Conservation (phyloP, 306 rosid genomes). For the Lagenaria siceraria region DNA sequence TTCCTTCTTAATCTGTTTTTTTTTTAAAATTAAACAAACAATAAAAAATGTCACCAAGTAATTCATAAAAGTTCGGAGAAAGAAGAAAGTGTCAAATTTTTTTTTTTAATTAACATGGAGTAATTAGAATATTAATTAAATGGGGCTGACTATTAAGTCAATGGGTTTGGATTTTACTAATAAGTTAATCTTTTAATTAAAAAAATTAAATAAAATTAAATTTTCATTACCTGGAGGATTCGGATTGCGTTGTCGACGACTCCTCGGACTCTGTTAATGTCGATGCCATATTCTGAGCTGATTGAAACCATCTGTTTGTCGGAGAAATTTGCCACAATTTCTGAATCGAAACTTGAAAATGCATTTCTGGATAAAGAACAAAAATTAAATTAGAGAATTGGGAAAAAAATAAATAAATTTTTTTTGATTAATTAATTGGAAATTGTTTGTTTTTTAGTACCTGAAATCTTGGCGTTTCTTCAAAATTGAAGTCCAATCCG, state of each 20-base stretch:
- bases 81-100: too few relatives aligned
- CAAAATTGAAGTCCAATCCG: slow-evolving; percentile 93
- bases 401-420: neutral
- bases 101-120: neutral
- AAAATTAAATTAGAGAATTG: slow-evolving; percentile 6
- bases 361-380: slow-evolving; percentile 41
- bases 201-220: too few relatives aligned
- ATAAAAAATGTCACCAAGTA: neutral
- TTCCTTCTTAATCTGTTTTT: slow-evolving; percentile 50
- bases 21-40: too few relatives aligned
- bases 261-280: slow-evolving; percentile 84
- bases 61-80: too few relatives aligned
- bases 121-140: neutral
- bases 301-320: slow-evolving; percentile 82
- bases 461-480: slow-evolving; percentile 84
- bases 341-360: slow-evolving; percentile 77
- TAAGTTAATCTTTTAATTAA: too few relatives aligned
- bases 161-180: neutral
- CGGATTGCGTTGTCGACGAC: slow-evolving; percentile 81
- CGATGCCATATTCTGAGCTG: slow-evolving; percentile 57
- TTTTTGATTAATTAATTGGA: neutral
- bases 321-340: slow-evolving; percentile 50
- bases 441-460: slow-evolving; percentile 11
- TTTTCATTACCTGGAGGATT: slow-evolving; percentile 53
- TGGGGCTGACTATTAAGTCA: neutral